Evolutionary conservation across 23 red algal genomes (phyloP), one percentile per base, ranked within the genome.

Genomic region (Gracilaria gracilis): DNA sequence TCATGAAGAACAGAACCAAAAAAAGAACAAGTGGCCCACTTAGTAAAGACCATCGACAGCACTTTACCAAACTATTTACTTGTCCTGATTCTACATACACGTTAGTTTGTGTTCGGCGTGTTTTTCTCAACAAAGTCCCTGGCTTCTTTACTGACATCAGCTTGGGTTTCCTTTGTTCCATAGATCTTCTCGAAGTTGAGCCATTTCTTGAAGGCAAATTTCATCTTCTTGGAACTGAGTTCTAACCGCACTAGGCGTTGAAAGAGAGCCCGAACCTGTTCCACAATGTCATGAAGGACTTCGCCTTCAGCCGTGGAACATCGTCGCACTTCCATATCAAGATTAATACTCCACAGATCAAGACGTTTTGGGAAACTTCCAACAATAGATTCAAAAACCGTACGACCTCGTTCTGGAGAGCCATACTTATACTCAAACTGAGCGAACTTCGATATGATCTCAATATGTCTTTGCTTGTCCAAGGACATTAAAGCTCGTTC

Each of bases 341-440:
- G 46, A 70, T 99, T 96, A 33, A 99, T 79, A 72, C 93, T 95
- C 97, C 97, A 99, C 20, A 99, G 57, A 71, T 99, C 97, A 50
- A 99, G 64, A 13, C 97, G 94, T 80, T 95, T 96, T 27, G 97
- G 97, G 50, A 95, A 93, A 29, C 91, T 89, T 55, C 67, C 92
- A 12, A 96, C 85, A 34, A 99, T 71, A 29, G 77, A 88, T 78
- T 96, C 93, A 83, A 99, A 96, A 24, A 96, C 83, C 36, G 97
- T 99, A n/a, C 91, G 85, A 21, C 94, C 97, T 35, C 94, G 38
- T 76, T 99, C 97, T 3, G 72, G 34, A 13, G 91, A 88, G 14
- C 92, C 92, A 39, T 70, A 87, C 42, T 95, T 94, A 85, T 96
- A 99, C 76, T 99, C 97, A 61, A 99, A 86, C 38, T 88, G 82